Base-by-base conservation (phyloP, 2,329 filamentous ascomycete genomes). In the Xylariaceae sp. region DNA sequence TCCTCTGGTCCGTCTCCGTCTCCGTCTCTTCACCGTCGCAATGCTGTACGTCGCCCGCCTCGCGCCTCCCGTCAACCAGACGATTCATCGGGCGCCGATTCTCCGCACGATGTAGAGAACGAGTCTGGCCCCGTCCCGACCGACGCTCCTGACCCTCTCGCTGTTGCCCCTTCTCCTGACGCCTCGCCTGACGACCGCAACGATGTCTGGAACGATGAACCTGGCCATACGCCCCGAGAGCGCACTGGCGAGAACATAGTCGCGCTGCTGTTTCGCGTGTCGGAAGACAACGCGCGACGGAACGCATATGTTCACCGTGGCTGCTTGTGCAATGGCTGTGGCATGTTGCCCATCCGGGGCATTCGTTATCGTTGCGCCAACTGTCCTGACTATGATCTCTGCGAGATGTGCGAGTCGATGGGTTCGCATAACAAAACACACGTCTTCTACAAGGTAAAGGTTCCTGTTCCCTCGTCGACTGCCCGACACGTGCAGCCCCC, bases 341-440 rank as follows among this genome's bases (percentile, higher is more conserved):
- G 89, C 57, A 86, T 89, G 68, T 86, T 90, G 53, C 93, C 94
- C 10, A 97, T 99, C 62, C 88, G 90, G 55, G 94, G 94, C 13
- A 88, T 96, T 62, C 85, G 94, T 59, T 99, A 96, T 77, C 88
- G 92, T 61, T 99, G 94, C 74, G 88, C 92, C 67, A 97, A 99
- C 76, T 99, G 94, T 72, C 86, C 90, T 65, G 93, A 99, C 74
- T 97, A 92, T 71, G 94, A 99, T 72, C 84, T 99, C 1, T 99
- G 94, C 77, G 92, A 97, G 71, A 87, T 87, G 6, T 99, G 94
- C 75, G 93, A 99, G 75, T 84, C 89, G 4, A 84, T 87, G 67
- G 84, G 84, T 18, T 75, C 87, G 1, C 93, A 96, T 71, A 86
- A 83, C 69, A 95, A 93, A 73, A 96, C 92, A 1, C 94, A 99